A percentile compares a stretch with the other conserved stretches of the same genome.
These are phyloP conservation scores for Daedalea quercina DNA, from an alignment of 768 basidiomycete species.

Conservation along the genomic window DNA sequence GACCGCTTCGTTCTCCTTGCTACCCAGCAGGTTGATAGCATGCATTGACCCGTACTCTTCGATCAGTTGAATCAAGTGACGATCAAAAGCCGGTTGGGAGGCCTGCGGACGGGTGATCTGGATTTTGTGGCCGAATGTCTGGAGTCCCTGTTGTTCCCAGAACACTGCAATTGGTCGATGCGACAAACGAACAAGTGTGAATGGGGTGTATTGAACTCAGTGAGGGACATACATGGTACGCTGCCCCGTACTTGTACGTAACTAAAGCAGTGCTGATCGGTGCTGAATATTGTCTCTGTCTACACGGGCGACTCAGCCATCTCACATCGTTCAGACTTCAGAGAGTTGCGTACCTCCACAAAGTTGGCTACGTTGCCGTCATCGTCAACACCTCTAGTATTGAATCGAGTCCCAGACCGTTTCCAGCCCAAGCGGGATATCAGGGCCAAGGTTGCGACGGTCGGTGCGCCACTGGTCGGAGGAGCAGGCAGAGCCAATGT, in stretches of 20 bases:
- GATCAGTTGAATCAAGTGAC: slow-evolving; percentile 82
- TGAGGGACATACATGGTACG: slow-evolving; percentile 73
- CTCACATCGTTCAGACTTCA: not conserved
- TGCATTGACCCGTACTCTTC: slow-evolving; percentile 84
- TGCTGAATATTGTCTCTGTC: slow-evolving; percentile 89
- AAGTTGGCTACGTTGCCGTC: slow-evolving; percentile 95
- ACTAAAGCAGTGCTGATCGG: slow-evolving; percentile 82
- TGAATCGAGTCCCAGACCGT: slow-evolving; percentile 95
- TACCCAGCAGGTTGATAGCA: slow-evolving; percentile 86
- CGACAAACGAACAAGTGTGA: not conserved
- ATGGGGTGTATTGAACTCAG: not conserved
- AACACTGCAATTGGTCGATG: slow-evolving; percentile 55
- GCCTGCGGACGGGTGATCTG: slow-evolving; percentile 94
- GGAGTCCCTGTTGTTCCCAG: slow-evolving; percentile 97
- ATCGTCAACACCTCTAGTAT: slow-evolving; percentile 93
- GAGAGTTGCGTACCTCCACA: slow-evolving; percentile 62
- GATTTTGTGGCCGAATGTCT: slow-evolving; percentile 90
- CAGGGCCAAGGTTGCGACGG: slow-evolving; percentile 68
- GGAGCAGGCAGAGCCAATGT: slow-evolving; percentile 73
- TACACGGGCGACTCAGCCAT: slow-evolving; percentile 24
- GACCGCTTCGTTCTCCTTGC: slow-evolving; percentile 86
- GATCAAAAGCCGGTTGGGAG: slow-evolving; percentile 95
- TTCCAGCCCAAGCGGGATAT: slow-evolving; percentile 91
- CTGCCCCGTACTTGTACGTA: slow-evolving; percentile 94
- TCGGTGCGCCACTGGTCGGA: slow-evolving; percentile 66